Evolutionary conservation across 169 alveolate genomes (phyloP).

Genomic region (Blepharisma undulans): DNA sequence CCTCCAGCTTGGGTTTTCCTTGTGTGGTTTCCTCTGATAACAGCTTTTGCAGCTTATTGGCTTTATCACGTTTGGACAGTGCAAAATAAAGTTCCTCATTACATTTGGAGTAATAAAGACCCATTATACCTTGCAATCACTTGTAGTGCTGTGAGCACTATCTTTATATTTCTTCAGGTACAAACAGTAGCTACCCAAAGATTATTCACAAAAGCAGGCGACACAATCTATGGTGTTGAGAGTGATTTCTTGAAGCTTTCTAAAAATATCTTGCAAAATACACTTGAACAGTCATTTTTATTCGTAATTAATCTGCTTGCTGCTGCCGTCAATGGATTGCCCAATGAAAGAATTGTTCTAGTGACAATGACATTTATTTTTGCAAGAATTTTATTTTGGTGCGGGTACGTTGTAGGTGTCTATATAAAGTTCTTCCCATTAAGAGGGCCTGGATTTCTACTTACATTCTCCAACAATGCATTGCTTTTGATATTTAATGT

Average conservation of each 20-base stretch:
- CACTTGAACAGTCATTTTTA: not conserved
- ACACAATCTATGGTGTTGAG: not conserved
- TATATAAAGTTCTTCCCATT: not conserved
- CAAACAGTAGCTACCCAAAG: not conserved
- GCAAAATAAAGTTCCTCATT: not conserved
- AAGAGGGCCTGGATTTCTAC: not conserved
- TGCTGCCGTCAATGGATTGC: not conserved
- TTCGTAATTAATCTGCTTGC: not conserved
- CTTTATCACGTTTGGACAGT: not conserved
- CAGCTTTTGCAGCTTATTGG: not conserved
- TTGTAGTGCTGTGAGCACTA: not conserved
- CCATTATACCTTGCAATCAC: not conserved
- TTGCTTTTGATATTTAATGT: not conserved
- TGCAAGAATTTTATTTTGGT: not conserved
- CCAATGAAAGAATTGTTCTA: not conserved
- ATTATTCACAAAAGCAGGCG: not conserved
- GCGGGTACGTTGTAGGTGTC: not conserved
- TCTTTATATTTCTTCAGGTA: not conserved
- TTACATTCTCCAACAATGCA: not conserved
- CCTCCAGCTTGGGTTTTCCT: not conserved
- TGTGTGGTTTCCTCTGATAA: not conserved
- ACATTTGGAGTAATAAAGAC: not conserved
- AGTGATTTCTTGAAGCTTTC: not conserved
- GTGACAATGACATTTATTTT: not conserved
- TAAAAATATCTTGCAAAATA: not conserved